Conservation (phyloP, 495 filamentous ascomycete genomes). For the Usnea hakonensis region DNA sequence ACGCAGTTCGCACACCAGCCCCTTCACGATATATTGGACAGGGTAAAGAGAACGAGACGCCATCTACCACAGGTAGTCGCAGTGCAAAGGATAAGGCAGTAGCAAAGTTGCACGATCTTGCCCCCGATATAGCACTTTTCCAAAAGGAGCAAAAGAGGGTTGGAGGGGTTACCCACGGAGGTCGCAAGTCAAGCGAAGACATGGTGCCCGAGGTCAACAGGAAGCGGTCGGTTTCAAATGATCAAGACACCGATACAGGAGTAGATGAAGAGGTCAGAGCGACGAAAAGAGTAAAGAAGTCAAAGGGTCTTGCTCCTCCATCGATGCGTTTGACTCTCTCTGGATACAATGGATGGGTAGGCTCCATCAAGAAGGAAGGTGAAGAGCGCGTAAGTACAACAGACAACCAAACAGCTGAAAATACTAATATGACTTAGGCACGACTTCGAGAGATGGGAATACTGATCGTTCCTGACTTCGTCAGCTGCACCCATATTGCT, state of each 20-base stretch:
- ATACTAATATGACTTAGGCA: constrained; percentile 46
- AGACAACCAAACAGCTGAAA: constrained; percentile 2
- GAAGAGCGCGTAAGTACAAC: constrained; percentile 61
- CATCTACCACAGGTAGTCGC: constrained; percentile 67
- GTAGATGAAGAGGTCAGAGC: constrained; percentile 42
- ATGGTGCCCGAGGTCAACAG: constrained; percentile 33
- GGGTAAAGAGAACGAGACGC: constrained; percentile 83
- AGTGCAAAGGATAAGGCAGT: constrained; percentile 80
- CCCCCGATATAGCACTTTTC: constrained; percentile 76
- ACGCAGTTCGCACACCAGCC: constrained; percentile 41
- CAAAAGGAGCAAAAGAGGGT: constrained; percentile 89
- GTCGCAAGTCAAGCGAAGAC: constrained; percentile 46
- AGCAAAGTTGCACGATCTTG: constrained; percentile 64
- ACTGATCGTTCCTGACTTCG: constrained; percentile 62
- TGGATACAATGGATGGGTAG: constrained; percentile 70
- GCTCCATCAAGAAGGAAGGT: constrained; percentile 60
- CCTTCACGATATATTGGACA: constrained; percentile 35
- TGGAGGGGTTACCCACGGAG: constrained; percentile 73
- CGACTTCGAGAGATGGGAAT: constrained; percentile 81
- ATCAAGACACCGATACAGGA: constrained; percentile 35
- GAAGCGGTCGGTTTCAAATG: constrained; percentile 39
- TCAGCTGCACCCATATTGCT: constrained; percentile 75
- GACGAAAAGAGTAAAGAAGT: constrained; percentile 55
- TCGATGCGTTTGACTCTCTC: constrained; percentile 68
- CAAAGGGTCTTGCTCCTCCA: constrained; percentile 42